Evolutionary conservation across 768 basidiomycete genomes (phyloP), one percentile per base, ranked within the genome.

Genomic region (Kwoniella dendrophila): DNA sequence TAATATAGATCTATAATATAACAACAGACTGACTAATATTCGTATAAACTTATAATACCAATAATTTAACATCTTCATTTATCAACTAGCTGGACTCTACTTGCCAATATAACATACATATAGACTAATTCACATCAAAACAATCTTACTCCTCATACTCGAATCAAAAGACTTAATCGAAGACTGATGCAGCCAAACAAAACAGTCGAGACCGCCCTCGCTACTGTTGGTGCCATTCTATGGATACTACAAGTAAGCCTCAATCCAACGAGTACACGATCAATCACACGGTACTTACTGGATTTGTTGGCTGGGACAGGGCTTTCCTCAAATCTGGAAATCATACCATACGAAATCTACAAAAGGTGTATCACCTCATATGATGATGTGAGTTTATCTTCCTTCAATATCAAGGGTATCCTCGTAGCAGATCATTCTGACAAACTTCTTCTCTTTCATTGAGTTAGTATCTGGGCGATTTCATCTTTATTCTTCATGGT

Each of bases 261-360:
- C 47, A 80, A n/a, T 81, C 71, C 7, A 87, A 86, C 67, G 47
- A 77, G 7, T 81, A 82, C 2, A 84, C 84, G 18, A 88, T 88
- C 75, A 88, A 89, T 69, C 85, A 84, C 8, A 80, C 88, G 4
- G 88, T 86, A 2, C 88, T 87, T 0, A 81, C 87, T 22, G 88
- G 88, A 84, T 70, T 76, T 4, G 72, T 71, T 6, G 48, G 68
- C 16, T 76, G 69, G 64, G 69, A 62, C 41, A 61, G 59, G 51
- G 27, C 8, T 75, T 89, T 26, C 89, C 88, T 4, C 88, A 90
- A 66, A 81, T 89, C n/a, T n/a, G n/a, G n/a, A n/a, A 91, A 77
- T 88, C 84, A 66, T 88, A 84, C 80, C 82, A 84, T 34, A 81
- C 81, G 24, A 87, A 90, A 71, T 85, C 84, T 26, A 88, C 87